Evolutionary conservation across 495 filamentous ascomycete species (phyloP).

Genomic region (Pseudomonodictys pantanalensis): DNA sequence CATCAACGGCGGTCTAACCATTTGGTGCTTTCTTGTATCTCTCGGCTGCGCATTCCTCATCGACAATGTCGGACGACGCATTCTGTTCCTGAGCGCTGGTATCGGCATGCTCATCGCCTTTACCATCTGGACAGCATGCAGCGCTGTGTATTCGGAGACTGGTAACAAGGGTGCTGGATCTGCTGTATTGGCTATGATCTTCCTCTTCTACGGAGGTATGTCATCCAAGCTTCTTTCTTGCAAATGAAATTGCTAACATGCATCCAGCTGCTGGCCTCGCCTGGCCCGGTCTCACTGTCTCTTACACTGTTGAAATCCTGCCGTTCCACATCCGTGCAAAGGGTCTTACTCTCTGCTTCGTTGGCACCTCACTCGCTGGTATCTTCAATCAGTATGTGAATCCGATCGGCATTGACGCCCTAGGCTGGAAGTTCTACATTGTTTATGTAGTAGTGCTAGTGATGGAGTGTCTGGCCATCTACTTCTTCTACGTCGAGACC

Average conservation of each 20-base stretch:
- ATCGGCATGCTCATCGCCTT: conserved; percentile 51
- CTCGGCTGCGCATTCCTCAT: conserved; percentile 52
- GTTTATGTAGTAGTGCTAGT: conserved; percentile 40
- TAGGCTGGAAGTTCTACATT: conserved; percentile 10
- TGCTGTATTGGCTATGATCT: conserved; percentile 42
- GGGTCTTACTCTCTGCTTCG: conserved; percentile 46
- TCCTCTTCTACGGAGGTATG: conserved; percentile 39
- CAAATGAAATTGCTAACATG: neutral
- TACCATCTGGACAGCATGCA: conserved; percentile 47
- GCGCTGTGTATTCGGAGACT: conserved; percentile 29
- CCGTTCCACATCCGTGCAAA: conserved; percentile 43
- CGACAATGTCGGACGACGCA: conserved; percentile 53
- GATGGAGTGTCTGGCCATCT: conserved; percentile 45
- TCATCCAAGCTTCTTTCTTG: neutral
- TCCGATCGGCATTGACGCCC: neutral
- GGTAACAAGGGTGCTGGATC: conserved; percentile 7
- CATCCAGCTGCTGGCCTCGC: conserved; percentile 41
- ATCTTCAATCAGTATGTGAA: conserved; percentile 43
- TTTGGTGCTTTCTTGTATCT: conserved; percentile 54
- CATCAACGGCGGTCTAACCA: conserved; percentile 52
- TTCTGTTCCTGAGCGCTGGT: conserved; percentile 52
- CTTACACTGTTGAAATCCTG: conserved; percentile 43
- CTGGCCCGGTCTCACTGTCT: conserved; percentile 22
- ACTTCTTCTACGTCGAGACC: conserved; percentile 48
- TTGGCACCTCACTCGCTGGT: conserved; percentile 42